These are phyloP conservation scores for Pelargonium citronellum DNA, from an alignment of 441 rosid species.

Conservation along the genomic window DNA sequence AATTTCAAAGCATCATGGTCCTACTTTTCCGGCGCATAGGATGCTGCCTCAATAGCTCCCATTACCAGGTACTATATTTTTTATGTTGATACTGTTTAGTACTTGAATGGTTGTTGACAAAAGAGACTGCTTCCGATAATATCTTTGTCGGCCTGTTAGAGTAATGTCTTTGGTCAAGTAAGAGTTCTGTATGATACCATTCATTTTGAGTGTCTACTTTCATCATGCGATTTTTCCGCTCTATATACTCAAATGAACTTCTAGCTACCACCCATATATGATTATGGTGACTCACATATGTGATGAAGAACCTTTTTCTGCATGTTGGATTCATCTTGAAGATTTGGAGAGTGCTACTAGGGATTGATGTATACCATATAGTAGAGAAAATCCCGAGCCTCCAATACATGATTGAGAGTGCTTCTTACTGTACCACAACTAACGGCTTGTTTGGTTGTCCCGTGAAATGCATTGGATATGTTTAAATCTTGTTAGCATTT, in stretches of 20 bases:
- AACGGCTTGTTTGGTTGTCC: not conserved
- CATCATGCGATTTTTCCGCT: not conserved
- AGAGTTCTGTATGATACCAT: not conserved
- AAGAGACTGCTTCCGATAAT: not conserved
- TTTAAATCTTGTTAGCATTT: not conserved
- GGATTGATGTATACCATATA: not conserved
- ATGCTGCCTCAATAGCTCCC: constrained; percentile 58
- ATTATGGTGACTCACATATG: not conserved
- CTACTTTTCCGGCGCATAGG: constrained; percentile 61
- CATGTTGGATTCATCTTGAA: not conserved
- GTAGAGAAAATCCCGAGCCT: not conserved
- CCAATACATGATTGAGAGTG: not conserved
- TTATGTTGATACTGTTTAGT: not conserved
- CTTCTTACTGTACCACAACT: not conserved
- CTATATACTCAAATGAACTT: not conserved
- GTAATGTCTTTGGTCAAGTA: not conserved
- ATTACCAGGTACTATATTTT: constrained; percentile 50
- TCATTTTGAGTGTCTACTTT: not conserved
- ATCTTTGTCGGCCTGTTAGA: not conserved
- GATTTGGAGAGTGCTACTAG: constrained; percentile 7
- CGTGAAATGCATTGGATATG: not conserved
- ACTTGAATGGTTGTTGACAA: not conserved
- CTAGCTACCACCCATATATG: not conserved
- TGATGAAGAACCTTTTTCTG: not conserved
- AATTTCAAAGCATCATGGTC: constrained; percentile 57